phyloP scores from a whole-genome alignment of 2,329 filamentous ascomycete genomes.

The Capronia americana region DNA sequence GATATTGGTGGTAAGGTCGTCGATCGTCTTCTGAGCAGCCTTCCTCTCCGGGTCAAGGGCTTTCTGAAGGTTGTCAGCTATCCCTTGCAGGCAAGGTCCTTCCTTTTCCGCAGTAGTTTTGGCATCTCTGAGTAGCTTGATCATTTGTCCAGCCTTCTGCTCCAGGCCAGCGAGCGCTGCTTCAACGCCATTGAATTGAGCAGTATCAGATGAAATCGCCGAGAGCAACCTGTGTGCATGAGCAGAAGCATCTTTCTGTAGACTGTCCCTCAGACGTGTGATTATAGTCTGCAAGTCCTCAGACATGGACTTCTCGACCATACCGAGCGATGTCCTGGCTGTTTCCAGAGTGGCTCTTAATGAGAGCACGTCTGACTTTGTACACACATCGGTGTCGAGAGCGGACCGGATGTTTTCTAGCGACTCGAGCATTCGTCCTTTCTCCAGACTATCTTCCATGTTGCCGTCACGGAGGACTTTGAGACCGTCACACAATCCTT shows the following conservation, averaged over 20 bases:
- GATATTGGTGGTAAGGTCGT: conserved; percentile 1
- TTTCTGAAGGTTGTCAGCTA: not conserved
- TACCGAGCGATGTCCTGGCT: conserved; percentile 1
- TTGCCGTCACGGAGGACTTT: not conserved
- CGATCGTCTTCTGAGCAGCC: conserved; percentile 6
- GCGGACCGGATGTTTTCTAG: conserved; percentile 8
- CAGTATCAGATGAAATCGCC: conserved; percentile 11
- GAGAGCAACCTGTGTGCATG: conserved; percentile 5
- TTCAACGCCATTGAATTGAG: conserved; percentile 12
- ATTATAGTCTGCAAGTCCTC: conserved; percentile 12
- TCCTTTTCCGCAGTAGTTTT: conserved; percentile 13
- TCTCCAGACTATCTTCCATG: not conserved
- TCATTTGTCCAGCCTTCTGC: conserved; percentile 10
- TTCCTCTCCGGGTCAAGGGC: conserved; percentile 9
- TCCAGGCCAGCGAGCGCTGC: conserved; percentile 14
- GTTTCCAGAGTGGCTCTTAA: conserved; percentile 7
- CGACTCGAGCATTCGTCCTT: conserved; percentile 3
- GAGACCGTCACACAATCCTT: conserved; percentile 13
- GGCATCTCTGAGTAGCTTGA: conserved; percentile 15
- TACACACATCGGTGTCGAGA: conserved; percentile 13
- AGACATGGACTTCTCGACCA: not conserved
- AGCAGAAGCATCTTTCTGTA: conserved; percentile 8
- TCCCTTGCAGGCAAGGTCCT: not conserved
- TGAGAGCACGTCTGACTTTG: conserved; percentile 13
- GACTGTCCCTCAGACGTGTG: conserved; percentile 11